Evolutionary conservation across 2,329 filamentous ascomycete genomes (phyloP).

Genomic region (Phaeosphaeriaceae sp.): DNA sequence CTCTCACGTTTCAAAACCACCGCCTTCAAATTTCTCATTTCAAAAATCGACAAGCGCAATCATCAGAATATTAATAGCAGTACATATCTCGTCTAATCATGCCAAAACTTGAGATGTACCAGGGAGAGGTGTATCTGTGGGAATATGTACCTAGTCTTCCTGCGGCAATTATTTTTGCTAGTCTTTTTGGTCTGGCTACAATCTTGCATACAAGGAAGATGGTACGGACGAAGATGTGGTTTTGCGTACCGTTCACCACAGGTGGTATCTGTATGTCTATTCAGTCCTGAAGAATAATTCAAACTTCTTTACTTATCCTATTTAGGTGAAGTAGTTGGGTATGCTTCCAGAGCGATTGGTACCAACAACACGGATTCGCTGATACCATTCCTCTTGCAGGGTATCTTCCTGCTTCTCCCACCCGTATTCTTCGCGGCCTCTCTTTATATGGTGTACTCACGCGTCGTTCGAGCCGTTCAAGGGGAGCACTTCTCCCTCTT

Average conservation of each 20-base stretch:
- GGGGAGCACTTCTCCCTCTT: conserved; percentile 51
- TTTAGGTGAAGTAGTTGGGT: conserved; percentile 60
- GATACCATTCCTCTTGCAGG: conserved; percentile 48
- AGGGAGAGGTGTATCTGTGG: conserved; percentile 17
- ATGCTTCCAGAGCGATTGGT: conserved; percentile 54
- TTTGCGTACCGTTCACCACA: conserved; percentile 55
- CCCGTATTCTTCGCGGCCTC: conserved; percentile 53
- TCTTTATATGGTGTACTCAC: conserved; percentile 53
- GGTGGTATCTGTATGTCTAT: conserved; percentile 55
- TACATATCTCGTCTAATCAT: conserved; percentile 6
- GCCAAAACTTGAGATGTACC: conserved; percentile 14
- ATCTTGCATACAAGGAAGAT: conserved; percentile 51
- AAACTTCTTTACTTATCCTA: background rate
- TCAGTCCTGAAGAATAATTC: too few relatives aligned
- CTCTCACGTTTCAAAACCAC: too few relatives aligned
- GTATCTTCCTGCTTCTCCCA: conserved; percentile 49
- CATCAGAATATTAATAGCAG: too few relatives aligned
- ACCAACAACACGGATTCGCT: conserved; percentile 34
- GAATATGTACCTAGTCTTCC: conserved; percentile 53
- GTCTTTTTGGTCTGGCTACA: conserved; percentile 54
- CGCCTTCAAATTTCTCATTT: too few relatives aligned
- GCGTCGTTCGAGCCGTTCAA: conserved; percentile 45
- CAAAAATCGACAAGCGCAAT: too few relatives aligned
- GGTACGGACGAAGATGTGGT: conserved; percentile 50
- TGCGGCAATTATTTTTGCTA: conserved; percentile 54